Conservation (phyloP, 192 early-diverging fungal species). For the Phlyctochytrium bullatum region DNA sequence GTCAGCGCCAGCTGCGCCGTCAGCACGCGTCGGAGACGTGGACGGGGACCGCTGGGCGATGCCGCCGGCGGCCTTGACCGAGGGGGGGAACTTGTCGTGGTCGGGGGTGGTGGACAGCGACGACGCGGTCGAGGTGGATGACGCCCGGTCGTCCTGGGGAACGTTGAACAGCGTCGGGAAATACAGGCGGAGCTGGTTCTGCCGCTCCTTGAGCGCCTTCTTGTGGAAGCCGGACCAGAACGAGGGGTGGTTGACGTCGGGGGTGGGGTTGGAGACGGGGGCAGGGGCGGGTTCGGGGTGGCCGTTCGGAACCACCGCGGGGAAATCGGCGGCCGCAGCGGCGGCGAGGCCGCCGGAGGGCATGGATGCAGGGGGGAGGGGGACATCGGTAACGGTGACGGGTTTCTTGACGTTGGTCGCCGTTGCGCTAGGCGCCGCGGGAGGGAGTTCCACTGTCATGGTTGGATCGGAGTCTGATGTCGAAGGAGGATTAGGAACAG, state of each 20-base stretch:
- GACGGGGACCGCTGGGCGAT: slow-evolving; percentile 19
- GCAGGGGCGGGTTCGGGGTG: neutral
- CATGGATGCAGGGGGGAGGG: too few species aligned
- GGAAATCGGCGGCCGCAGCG: neutral
- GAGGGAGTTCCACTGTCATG: too few species aligned
- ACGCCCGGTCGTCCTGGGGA: slow-evolving; percentile 2
- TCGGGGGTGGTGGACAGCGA: slow-evolving; percentile 14
- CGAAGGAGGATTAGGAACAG: too few species aligned
- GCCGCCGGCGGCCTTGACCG: neutral
- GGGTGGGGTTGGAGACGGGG: neutral
- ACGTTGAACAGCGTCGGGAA: slow-evolving; percentile 54
- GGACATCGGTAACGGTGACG: too few species aligned
- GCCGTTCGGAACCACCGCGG: neutral
- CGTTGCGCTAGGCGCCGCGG: too few species aligned
- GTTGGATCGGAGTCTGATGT: too few species aligned
- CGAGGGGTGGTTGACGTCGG: slow-evolving; percentile 3
- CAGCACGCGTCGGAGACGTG: slow-evolving; percentile 6
- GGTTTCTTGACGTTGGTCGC: too few species aligned
- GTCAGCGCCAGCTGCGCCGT: slow-evolving; percentile 10
- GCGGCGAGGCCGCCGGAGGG: neutral
- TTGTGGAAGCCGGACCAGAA: slow-evolving; percentile 78
- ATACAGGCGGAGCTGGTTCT: slow-evolving; percentile 58
- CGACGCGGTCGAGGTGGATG: slow-evolving; percentile 24
- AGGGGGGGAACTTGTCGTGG: slow-evolving; percentile 4
- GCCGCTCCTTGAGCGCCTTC: slow-evolving; percentile 68